phyloP scores from a whole-genome alignment of 495 filamentous ascomycete species.

The Durotheca rogersii region DNA sequence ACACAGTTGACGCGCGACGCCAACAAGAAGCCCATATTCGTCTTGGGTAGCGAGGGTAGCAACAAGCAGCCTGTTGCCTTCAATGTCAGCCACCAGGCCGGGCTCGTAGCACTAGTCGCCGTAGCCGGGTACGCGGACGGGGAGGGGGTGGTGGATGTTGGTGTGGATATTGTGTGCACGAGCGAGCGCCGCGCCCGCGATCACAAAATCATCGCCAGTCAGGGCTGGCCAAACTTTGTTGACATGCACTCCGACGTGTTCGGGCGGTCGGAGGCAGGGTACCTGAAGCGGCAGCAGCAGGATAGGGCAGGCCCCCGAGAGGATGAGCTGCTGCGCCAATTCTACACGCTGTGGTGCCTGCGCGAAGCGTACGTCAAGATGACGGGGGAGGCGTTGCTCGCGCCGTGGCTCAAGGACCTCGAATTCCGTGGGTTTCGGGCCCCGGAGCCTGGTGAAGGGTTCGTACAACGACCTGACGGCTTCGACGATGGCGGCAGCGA shows the following conservation, averaged over 20 bases:
- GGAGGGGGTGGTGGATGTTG: constrained; percentile 47
- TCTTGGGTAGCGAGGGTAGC: constrained; percentile 31
- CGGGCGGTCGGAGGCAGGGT: constrained; percentile 43
- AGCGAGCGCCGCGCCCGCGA: constrained; percentile 64
- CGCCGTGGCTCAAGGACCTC: constrained; percentile 67
- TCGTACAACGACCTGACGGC: constrained; percentile 22
- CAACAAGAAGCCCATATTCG: constrained; percentile 67
- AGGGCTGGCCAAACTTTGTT: constrained; percentile 66
- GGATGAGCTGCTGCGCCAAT: constrained; percentile 71
- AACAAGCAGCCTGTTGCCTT: constrained; percentile 61
- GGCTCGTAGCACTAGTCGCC: constrained; percentile 63
- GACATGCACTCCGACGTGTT: constrained; percentile 82
- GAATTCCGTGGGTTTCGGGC: constrained; percentile 43
- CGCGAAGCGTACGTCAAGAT: constrained; percentile 94
- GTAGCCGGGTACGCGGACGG: constrained; percentile 36
- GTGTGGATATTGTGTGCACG: constrained; percentile 74
- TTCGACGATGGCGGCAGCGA: too few relatives aligned
- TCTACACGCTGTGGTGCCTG: constrained; percentile 86
- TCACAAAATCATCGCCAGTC: constrained; percentile 43
- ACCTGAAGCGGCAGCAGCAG: constrained; percentile 40
- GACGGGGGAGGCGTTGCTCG: constrained; percentile 83
- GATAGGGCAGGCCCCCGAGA: too few relatives aligned
- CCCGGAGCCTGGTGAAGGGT: constrained; percentile 27
- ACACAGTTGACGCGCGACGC: constrained; percentile 60
- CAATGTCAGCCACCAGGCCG: constrained; percentile 88